These are phyloP conservation scores for Hirschioporus abietinus DNA, from an alignment of 768 basidiomycete genomes.

Conservation along the genomic window DNA sequence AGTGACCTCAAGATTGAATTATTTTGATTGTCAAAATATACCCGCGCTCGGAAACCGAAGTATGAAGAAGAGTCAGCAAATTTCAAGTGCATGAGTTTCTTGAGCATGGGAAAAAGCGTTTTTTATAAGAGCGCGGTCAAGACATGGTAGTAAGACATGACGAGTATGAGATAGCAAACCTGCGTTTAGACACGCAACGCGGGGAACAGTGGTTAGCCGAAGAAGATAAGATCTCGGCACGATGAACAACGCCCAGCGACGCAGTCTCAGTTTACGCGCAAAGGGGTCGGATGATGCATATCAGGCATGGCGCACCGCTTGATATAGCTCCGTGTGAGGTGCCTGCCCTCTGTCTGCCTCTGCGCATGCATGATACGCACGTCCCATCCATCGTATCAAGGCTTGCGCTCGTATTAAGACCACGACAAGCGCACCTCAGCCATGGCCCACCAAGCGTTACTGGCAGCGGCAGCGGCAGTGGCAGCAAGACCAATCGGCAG, in stretches of 20 bases:
- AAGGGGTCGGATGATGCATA: not conserved
- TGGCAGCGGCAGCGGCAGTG: not conserved
- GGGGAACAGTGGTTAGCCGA: not conserved
- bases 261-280: not conserved
- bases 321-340: not conserved
- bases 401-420: not conserved
- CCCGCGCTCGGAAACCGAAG: not conserved
- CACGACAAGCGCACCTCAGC: not conserved
- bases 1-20: not conserved
- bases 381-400: not conserved
- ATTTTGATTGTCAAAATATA: not conserved
- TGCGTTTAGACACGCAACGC: not conserved
- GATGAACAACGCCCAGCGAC: not conserved
- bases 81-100: too few species aligned
- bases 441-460: not conserved
- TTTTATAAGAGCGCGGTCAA: not conserved
- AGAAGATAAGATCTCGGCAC: not conserved
- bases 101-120: too few species aligned
- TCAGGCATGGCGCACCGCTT: not conserved
- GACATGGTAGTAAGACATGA: not conserved
- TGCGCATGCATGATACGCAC: not conserved
- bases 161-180: not conserved
- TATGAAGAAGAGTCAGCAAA: not conserved
- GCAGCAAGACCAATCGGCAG: not conserved
- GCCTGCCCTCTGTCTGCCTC: not conserved